Base-by-base conservation (phyloP, 2,329 filamentous ascomycete genomes). In the Cladosporium austrohemisphaericum region DNA sequence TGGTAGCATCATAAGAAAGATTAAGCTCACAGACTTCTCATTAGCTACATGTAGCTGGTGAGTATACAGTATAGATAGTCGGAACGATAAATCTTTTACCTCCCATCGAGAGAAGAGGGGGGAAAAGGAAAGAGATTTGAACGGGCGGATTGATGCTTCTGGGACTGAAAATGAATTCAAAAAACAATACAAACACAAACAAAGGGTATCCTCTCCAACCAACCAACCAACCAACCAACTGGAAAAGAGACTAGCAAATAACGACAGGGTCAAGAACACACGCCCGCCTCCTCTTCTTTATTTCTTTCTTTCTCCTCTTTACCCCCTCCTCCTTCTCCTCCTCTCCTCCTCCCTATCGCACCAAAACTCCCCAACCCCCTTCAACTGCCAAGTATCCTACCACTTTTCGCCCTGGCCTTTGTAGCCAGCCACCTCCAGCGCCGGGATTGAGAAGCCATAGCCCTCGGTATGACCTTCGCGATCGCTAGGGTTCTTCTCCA, bases 401-500 rank as follows among this genome's bases (percentile, higher is more conserved):
- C 53, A 53, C 22, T 53, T 51, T 13, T 43, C 47, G 28, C 53
- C 53, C 18, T 50, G 44, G 16, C 41, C 33, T 29, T 56, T 51
- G 33, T 54, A 55, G 5, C 49, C 52, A 5, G 32, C 45, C 9
- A 59, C 60, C 36, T 68, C 61, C 31, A 77, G 52, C 18, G 66
- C 74, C 3, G 74, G 73, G 47, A 77, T 71, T 38, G 62, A 69
- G 50, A 77, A 71, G 1, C 74, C 74, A 61, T 77, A 77, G 10
- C 74, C 74, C 54, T 75, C 68, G 14, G 74, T 77, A 25, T 63
- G 59, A 1, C 73, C 74, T 54, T 71, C 66, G 0, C 57, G 55
- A 59, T 74, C 73, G 31, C 60, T 65, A 6, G 68, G 68, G 28
- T 66, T 67, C 50, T 76, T 71, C 64, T 77, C 74, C 0, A 77